Percentiles rank a stretch among this genome's conserved stretches.
phyloP scores from a whole-genome alignment of 1,284 basidiomycete species.

The Anthracocystis walkeri region DNA sequence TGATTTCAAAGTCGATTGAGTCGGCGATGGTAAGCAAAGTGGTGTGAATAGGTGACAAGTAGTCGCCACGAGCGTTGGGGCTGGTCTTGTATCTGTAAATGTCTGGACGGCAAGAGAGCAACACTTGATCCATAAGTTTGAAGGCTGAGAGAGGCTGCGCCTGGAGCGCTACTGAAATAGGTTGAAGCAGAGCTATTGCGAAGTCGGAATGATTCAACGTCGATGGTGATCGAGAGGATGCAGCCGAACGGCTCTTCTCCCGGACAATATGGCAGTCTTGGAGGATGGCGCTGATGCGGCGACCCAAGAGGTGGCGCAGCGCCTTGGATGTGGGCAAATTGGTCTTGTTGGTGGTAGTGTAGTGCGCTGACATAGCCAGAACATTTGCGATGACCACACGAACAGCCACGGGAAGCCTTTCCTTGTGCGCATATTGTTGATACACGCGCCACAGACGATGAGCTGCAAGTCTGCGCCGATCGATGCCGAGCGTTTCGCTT shows the following conservation, averaged over 20 bases:
- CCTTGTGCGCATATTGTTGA: constrained; percentile 26
- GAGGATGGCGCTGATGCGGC: constrained; percentile 30
- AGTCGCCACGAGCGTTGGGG: not conserved
- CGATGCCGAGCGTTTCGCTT: constrained; percentile 14
- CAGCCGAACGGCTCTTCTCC: not conserved
- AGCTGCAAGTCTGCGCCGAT: constrained; percentile 15
- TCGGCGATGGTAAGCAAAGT: constrained; percentile 31
- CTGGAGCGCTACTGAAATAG: constrained; percentile 23
- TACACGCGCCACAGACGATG: constrained; percentile 32
- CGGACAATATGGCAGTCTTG: constrained; percentile 23
- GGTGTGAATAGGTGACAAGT: constrained; percentile 21
- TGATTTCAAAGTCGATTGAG: constrained; percentile 30
- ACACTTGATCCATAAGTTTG: constrained; percentile 22
- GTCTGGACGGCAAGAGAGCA: constrained; percentile 28
- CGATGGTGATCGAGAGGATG: not conserved
- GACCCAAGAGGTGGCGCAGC: constrained; percentile 26
- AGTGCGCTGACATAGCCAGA: constrained; percentile 6
- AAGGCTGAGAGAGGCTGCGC: constrained; percentile 32
- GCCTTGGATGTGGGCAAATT: constrained; percentile 11
- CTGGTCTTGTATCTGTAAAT: constrained; percentile 24
- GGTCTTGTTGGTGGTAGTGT: constrained; percentile 25
- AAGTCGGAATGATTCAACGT: constrained; percentile 10
- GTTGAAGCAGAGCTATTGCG: constrained; percentile 17
- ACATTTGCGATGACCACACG: constrained; percentile 22
- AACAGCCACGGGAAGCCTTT: constrained; percentile 6